Percentiles rank a stretch among this genome's conserved stretches.
Conservation (phyloP, 2,329 filamentous ascomycete species). For the Sporothrix euskadiensis region DNA sequence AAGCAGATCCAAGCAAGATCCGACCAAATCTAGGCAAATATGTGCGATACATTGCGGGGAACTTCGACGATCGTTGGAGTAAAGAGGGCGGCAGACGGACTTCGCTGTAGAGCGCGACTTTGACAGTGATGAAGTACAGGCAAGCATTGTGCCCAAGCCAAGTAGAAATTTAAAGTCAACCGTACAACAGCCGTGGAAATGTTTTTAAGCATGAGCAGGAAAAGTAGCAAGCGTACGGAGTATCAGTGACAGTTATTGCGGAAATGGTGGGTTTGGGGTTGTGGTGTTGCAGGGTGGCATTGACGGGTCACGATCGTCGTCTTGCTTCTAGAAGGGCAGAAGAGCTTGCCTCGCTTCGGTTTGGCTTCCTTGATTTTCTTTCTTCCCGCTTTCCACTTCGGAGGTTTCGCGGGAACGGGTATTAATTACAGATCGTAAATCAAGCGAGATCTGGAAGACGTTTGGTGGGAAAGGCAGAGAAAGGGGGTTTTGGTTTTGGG, state of each 20-base stretch:
- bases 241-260: neutral
- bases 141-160: neutral
- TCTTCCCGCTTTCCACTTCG: neutral
- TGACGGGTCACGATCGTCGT: neutral
- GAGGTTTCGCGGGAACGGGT: slow-evolving; percentile 14
- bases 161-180: neutral
- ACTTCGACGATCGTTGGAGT: neutral
- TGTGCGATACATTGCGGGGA: neutral
- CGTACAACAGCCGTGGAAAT: neutral
- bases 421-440: slow-evolving; percentile 18
- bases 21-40: neutral
- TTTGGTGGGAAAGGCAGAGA: neutral
- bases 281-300: neutral
- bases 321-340: neutral
- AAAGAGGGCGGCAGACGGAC: neutral
- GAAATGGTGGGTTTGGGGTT: neutral
- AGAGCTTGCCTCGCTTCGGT: neutral
- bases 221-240: neutral
- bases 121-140: neutral
- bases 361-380: neutral
- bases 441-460: slow-evolving; percentile 17
- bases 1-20: neutral
- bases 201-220: neutral
- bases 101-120: neutral
- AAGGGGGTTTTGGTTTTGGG: neutral